Conservation (phyloP, 371 early-diverging fungal genomes). For the Syncephalastrum monosporum region DNA sequence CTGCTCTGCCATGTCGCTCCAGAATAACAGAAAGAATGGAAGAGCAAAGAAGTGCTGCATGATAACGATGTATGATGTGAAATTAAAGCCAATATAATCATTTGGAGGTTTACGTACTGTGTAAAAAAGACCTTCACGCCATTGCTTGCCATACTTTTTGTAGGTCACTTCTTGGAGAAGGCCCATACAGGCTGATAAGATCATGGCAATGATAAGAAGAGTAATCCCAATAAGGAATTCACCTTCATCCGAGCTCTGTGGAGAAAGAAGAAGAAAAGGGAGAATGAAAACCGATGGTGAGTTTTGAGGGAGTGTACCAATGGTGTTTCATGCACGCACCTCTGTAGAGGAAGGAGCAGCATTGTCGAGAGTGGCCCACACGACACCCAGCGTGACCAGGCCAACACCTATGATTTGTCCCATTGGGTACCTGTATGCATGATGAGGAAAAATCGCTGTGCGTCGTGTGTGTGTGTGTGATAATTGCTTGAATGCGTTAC, state of each 20-base stretch:
- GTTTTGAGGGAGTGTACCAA: no score
- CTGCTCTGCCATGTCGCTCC: conserved; percentile 60
- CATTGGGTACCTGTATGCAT: conserved; percentile 16
- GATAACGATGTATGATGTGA: background rate
- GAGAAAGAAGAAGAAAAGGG: no score
- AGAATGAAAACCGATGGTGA: no score
- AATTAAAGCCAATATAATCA: background rate
- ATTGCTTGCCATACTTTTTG: conserved; percentile 75
- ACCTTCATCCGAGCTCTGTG: conserved; percentile 4
- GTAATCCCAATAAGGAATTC: conserved; percentile 76
- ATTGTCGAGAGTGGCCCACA: conserved; percentile 62
- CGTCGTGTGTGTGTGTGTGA: background rate
- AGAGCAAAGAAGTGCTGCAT: conserved; percentile 75
- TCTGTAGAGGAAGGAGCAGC: conserved; percentile 10
- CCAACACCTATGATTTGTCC: conserved; percentile 60
- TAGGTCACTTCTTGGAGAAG: conserved; percentile 84
- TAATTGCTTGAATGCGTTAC: conserved; percentile 26
- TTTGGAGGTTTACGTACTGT: conserved; percentile 48
- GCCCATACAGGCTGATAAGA: conserved; percentile 80
- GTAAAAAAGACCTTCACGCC: conserved; percentile 91
- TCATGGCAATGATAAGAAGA: conserved; percentile 70
- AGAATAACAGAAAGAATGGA: conserved; percentile 76
- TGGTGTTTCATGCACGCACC: background rate
- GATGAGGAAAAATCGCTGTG: background rate
- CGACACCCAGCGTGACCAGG: conserved; percentile 79